Evolutionary conservation across 2,329 filamentous ascomycete genomes (phyloP), one percentile per base, ranked within the genome.

Genomic region (Epicoccum sorghinum): DNA sequence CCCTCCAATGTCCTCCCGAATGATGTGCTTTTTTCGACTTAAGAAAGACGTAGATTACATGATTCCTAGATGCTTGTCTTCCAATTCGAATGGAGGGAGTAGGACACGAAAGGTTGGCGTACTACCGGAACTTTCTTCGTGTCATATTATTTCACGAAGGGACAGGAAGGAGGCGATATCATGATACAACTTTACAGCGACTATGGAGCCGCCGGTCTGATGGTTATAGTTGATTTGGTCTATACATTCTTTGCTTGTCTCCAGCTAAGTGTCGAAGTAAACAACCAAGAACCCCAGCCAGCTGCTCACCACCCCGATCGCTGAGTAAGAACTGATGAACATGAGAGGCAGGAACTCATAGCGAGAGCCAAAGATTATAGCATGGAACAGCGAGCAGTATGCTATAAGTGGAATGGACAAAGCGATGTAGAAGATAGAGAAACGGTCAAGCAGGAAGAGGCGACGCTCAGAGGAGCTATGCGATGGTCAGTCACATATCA

Each of bases 271-370:
- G 37, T 73, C 66, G 29, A 97, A 93, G 77, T 93, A 98, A 45
- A 98, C 92, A 29, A 96, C 90, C 79, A 93, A 86, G 73, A 96
- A 97, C 8, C 95, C 93, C 36, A 97, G 68, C 93, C 93, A 98
- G 77, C 95, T 98, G 3, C 91, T 92, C 14, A 97, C 86, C 0
- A 98, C 93, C n/a, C 95, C 95, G 53, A 98, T 80, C 4, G 95
- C 95, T 30, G 89, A 91, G 75, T 98, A 99, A 10, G 90, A 89
- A 79, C 93, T 98, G 64, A 88, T 97, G 71, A 98, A 95, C 93
- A 99, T 98, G 65, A 98, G 79, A 24, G 95, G 95, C 49, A 99
- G 77, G 74, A 98, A 99, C 76, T 97, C 91, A 66, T 90, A 91
- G 59, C 80, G 85, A 67, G 86, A 83, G 0, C 92, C 92, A 77